Base-by-base conservation (phyloP, 352 stramenopile genomes). In the Phytopythium sindhum region DNA sequence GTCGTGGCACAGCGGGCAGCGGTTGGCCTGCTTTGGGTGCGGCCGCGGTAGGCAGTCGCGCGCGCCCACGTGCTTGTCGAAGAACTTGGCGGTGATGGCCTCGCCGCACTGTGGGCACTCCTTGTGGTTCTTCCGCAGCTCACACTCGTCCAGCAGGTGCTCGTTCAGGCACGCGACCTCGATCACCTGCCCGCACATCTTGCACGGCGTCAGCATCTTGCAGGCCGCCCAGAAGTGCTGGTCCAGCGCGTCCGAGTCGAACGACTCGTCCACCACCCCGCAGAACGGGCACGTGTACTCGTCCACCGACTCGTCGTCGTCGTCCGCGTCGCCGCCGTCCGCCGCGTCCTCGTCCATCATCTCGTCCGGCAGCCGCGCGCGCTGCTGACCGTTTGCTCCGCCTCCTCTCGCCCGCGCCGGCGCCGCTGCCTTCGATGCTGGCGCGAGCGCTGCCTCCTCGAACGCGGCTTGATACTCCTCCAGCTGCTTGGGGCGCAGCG, bases 221-320 rank as follows among this genome's bases (percentile, higher is more conserved):
- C 93, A 98, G 14, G 91, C 80, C 31, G 90, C 84, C 89, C 90
- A 98, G 64, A 97, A 98, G 66, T 98, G 93, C 68, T 97, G 83
- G 66, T 97, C 91, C 24, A 98, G 67, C 5, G 76, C 79, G 45
- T 97, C 89, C 19, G 92, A 91, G 61, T 93, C 93, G 50, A 97
- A 98, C 15, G 78, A 77, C 19, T 90, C 77, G 66, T 97, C 88
- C 48, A 93, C 78, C 39, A 93, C 70, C 35, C 88, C 88, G 60
- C 92, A 98, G 65, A 97, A 98, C 29, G 94, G 91, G 68, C 92
- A 98, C 0, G 90, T 98, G 66, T 87, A 92, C 66, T 94, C 84
- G 53, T 92, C 81, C 31, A 92, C 79, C 0, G 81, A 92, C 61
- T 79, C 85, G 15, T 90, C 72, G 15, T 87, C 81, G n/a, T 85